phyloP scores from a whole-genome alignment of 2,329 filamentous ascomycete species.

The Stagonosporopsis vannaccii region DNA sequence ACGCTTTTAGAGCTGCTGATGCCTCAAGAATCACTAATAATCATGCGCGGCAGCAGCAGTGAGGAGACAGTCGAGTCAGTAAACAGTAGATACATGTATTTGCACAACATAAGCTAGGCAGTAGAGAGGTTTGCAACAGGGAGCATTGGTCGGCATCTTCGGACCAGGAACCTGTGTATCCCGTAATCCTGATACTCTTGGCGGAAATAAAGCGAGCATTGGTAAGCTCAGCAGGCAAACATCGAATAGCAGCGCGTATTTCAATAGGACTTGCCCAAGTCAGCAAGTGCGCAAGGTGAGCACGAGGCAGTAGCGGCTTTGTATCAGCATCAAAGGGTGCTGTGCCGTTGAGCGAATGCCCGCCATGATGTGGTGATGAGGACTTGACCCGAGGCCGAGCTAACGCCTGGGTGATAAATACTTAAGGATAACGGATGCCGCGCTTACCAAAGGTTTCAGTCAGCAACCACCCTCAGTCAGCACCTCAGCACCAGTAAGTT shows the following conservation, averaged over 20 bases:
- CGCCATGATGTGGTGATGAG: slow-evolving; percentile 8
- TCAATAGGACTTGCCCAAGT: slow-evolving; percentile 23
- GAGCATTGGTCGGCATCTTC: slow-evolving; percentile 24
- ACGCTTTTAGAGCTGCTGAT: no score
- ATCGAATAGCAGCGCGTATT: slow-evolving; percentile 15
- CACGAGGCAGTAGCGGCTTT: slow-evolving; percentile 13
- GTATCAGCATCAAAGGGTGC: slow-evolving; percentile 3
- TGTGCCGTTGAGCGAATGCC: slow-evolving; percentile 7
- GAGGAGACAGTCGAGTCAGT: neutral
- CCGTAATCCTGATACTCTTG: slow-evolving; percentile 23
- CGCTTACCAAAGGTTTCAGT: slow-evolving; percentile 9
- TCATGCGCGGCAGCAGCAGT: neutral
- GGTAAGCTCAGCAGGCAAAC: slow-evolving; percentile 27
- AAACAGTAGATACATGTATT: slow-evolving; percentile 8
- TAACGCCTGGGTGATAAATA: neutral
- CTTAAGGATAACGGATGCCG: slow-evolving; percentile 11
- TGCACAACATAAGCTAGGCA: slow-evolving; percentile 10
- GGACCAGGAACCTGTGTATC: slow-evolving; percentile 25
- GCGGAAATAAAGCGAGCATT: slow-evolving; percentile 25
- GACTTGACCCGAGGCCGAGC: slow-evolving; percentile 3
- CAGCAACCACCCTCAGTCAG: slow-evolving; percentile 9
- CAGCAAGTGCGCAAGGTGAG: slow-evolving; percentile 23
- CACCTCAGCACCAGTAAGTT: slow-evolving; percentile 29
- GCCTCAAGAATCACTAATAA: neutral
- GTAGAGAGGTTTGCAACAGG: slow-evolving; percentile 7